phyloP scores from a whole-genome alignment of 1,284 basidiomycete genomes.

The Phylloporus sp. region DNA sequence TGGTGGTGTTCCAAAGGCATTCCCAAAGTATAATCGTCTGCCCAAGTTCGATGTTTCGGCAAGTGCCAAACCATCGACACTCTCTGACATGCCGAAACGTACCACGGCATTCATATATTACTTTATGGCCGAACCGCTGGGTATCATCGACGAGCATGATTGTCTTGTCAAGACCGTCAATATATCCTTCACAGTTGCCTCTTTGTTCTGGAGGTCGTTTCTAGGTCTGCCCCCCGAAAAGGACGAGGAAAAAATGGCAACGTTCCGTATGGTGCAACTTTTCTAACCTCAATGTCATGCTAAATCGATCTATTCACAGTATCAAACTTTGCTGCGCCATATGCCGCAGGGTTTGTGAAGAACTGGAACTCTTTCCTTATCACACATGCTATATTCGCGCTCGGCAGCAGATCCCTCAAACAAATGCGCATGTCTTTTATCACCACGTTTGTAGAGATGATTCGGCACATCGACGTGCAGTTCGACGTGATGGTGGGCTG shows the following conservation, averaged over 20 bases:
- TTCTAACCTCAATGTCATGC: background rate
- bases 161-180: background rate
- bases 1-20: conserved; percentile 16
- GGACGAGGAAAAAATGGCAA: background rate
- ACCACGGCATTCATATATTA: background rate
- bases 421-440: conserved; percentile 8
- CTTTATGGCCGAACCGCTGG: background rate
- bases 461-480: conserved; percentile 16
- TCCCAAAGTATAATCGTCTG: conserved; percentile 16
- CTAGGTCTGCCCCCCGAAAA: conserved; percentile 4
- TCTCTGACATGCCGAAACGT: conserved; percentile 1
- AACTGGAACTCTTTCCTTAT: conserved; percentile 33
- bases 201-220: background rate
- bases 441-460: conserved; percentile 12
- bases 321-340: conserved; percentile 27
- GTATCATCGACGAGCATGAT: background rate
- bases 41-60: background rate
- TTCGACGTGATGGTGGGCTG: conserved; percentile 18
- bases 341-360: conserved; percentile 26
- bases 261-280: conserved; percentile 24
- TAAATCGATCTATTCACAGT: conserved; percentile 17
- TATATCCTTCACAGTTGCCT: background rate
- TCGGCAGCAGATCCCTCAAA: conserved; percentile 20
- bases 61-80: too few relatives aligned
- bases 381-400: conserved; percentile 28